phyloP scores from a whole-genome alignment of 306 rosid genomes.

The Clitoria ternatea region DNA sequence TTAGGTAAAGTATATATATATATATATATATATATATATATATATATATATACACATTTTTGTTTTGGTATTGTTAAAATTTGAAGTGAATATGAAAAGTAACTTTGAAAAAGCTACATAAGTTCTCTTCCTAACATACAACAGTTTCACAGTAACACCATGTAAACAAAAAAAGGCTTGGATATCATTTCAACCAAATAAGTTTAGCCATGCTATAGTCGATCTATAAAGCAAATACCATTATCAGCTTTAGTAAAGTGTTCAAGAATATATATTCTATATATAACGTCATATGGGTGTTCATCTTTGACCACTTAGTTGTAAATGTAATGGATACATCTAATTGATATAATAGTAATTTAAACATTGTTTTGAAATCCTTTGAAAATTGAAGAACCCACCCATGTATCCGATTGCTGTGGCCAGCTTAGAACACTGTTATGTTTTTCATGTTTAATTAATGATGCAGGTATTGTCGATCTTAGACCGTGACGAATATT shows the following conservation, averaged over 20 bases:
- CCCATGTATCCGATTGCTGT: not conserved
- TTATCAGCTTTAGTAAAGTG: not conserved
- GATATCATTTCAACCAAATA: no score
- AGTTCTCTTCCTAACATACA: no score
- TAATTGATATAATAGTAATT: not conserved
- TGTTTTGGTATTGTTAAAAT: no score
- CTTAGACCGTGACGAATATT: conserved; percentile 7
- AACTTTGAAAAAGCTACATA: no score
- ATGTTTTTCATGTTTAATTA: not conserved
- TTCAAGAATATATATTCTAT: conserved; percentile 6
- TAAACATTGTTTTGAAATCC: not conserved
- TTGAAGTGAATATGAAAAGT: no score
- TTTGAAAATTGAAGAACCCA: not conserved
- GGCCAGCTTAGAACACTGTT: not conserved
- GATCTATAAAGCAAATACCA: no score
- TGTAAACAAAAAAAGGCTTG: no score
- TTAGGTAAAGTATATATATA: no score
- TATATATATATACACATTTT: no score
- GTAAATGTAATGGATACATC: not conserved
- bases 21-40: no score
- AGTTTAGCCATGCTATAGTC: no score
- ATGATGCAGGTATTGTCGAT: not conserved
- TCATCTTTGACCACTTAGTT: conserved; percentile 21
- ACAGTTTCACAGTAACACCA: no score
- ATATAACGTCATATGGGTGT: not conserved